phyloP scores from a whole-genome alignment of 441 rosid genomes.

The Pelargonium citronellum region DNA sequence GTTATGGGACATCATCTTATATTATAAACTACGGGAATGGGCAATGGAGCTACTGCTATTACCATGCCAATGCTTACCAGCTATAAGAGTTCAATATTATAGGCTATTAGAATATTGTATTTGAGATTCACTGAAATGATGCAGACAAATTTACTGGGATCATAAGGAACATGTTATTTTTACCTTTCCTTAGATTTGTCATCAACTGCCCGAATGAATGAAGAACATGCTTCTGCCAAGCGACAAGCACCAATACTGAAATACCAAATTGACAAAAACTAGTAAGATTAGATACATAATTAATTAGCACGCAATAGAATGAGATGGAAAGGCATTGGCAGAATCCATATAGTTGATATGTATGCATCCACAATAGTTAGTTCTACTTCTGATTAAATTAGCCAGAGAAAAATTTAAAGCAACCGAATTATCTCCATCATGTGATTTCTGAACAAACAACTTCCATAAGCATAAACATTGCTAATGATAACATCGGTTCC shows the following conservation, averaged over 20 bases:
- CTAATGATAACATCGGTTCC: not conserved
- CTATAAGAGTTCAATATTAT: too few species aligned
- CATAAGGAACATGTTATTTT: not conserved
- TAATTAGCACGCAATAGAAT: not conserved
- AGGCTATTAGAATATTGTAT: too few species aligned
- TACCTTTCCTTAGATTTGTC: constrained; percentile 20
- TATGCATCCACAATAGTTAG: not conserved
- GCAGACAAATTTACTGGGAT: not conserved
- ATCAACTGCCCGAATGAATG: constrained; percentile 13
- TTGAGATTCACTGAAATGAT: not conserved
- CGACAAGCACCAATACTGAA: constrained; percentile 24
- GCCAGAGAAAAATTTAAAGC: not conserved
- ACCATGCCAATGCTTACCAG: too few species aligned
- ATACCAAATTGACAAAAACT: constrained; percentile 15
- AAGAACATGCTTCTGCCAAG: constrained; percentile 17
- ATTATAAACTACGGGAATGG: not conserved
- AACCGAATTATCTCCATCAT: not conserved
- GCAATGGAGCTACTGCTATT: too few species aligned
- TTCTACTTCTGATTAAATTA: not conserved
- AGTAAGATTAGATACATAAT: not conserved
- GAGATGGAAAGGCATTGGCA: not conserved
- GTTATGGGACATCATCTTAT: not conserved
- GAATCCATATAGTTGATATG: not conserved
- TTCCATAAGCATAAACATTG: not conserved
- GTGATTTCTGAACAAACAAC: not conserved